Base-by-base conservation (phyloP, 768 basidiomycete species). In the Crassisporium funariophilum region DNA sequence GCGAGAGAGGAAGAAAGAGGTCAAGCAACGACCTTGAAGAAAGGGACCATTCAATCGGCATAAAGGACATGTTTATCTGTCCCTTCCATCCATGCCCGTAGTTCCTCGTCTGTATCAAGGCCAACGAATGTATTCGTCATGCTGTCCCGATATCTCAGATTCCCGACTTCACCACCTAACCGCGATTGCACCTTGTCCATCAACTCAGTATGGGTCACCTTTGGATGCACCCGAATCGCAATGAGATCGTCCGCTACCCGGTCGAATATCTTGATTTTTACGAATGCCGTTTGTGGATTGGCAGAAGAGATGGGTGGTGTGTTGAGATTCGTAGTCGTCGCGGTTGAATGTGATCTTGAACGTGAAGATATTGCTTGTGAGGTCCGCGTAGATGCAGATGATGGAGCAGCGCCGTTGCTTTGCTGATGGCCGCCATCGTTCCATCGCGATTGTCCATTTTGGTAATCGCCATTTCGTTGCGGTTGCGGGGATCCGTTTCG, bases 241-340 rank as follows among this genome's bases (percentile, higher is more conserved):
- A 98, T 93, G 44, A 98, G 73, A 65, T 99, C 97, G 62, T 98
- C 95, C 19, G 92, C 86, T 46, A 86, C 77, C 29, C 90, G 82
- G 69, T 97, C 91, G 64, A 97, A 97, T 35, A 99, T 92, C 71
- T 99, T 99, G 72, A 99, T 97, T 72, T 98, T 99, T 55, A 98
- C 79, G 68, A 94, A 98, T 17, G 95, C 89, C 11, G 85, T 83
- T 60, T 90, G 86, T 4, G 84, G 82, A 52, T 88, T 89, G 35
- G 78, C 79, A 13, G 84, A 81, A 40, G 89, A 91, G 57, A 91
- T 87, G 16, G 84, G 75, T 9, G 88, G 88, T 22, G 72, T 80
- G 58, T 82, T 88, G 43, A 81, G 58, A 50, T 84, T 83, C 29
- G 66, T 61, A 11, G 63, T 56, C 7, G 67, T 63, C 3, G 78